A percentile compares a stretch with the other conserved stretches of the same genome.
Evolutionary conservation across 192 early-diverging fungal genomes (phyloP).

Genomic region (Backusella australiensis): DNA sequence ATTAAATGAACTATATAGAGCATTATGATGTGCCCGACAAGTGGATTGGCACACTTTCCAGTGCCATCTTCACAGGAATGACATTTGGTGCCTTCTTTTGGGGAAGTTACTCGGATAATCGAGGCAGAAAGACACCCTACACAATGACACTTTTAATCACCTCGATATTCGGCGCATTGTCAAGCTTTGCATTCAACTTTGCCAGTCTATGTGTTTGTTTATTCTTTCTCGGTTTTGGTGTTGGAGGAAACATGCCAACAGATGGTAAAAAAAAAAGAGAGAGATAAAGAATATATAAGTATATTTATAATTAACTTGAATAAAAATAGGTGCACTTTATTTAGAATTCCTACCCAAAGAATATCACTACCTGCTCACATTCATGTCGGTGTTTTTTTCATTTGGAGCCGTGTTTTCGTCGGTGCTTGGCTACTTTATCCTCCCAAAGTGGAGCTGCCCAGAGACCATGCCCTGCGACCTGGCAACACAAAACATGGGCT

Average conservation of each 20-base stretch:
- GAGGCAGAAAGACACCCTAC: constrained; percentile 76
- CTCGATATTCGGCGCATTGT: constrained; percentile 65
- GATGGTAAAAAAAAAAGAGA: constrained; percentile 39
- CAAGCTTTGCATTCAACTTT: constrained; percentile 67
- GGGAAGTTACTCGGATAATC: constrained; percentile 71
- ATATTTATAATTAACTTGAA: neutral
- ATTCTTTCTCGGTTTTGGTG: constrained; percentile 72
- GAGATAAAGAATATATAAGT: neutral
- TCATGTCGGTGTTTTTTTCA: constrained; percentile 85
- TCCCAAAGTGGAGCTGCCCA: constrained; percentile 71
- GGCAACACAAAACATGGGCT: constrained; percentile 67
- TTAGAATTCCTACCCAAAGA: constrained; percentile 82
- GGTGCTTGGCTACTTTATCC: constrained; percentile 55
- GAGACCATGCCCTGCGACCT: constrained; percentile 47
- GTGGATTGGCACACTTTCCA: constrained; percentile 66
- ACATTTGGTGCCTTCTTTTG: constrained; percentile 83
- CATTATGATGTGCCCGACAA: constrained; percentile 67
- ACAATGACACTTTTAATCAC: constrained; percentile 73
- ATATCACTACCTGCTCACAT: constrained; percentile 77
- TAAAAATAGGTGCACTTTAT: constrained; percentile 65
- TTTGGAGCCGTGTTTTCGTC: constrained; percentile 75
- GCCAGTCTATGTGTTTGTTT: constrained; percentile 57
- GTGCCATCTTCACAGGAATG: constrained; percentile 72
- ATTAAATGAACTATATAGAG: constrained; percentile 14
- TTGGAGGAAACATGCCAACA: constrained; percentile 63